Base-by-base conservation (phyloP, 106 monocot genomes). In the Allium cepa region DNA sequence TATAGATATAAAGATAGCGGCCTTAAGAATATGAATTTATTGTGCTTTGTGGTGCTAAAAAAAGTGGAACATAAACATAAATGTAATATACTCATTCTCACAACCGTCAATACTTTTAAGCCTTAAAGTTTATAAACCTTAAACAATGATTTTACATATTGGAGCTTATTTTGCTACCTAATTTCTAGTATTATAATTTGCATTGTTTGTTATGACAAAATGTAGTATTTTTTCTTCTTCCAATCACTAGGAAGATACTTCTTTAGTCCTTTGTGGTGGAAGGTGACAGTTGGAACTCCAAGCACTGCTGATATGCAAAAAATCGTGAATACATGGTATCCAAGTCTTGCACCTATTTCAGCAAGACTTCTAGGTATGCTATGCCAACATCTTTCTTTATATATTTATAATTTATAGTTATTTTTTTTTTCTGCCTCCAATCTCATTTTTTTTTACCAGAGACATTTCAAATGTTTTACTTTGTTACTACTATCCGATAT, bases 241-340 rank as follows among this genome's bases (percentile, higher is more conserved):
- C 49, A 53, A 51, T 68, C 57, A 50, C 47, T 69, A 93, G 93
- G 93, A 60, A 78, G 76, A 56, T 36, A 5, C 36, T 59, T 76
- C 47, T 80, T 80, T 12, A 86, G 84, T 64, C 49, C 53, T 5
- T 67, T 96, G 13, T 96, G 95, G 95, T 88, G 91, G 63, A 88
- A 88, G 79, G 88, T 91, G 51, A 74, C 75, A 76, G 74, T 91
- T 69, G 77, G 69, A 7, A 16, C 63, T 78, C 63, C 92, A 65
- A 82, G 64, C 50, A 74, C 22, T 45, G 67, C 53, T 53, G 92
- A 96, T 77, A 69, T 96, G 76, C 36, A 82, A 22, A 72, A 80
- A 49, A 92, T 92, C 66, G 50, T 96, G 26, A 80, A 79, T 78
- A 59, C 56, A 59, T 83, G 83, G 64, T 82, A 88, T 83, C 86